phyloP scores from a whole-genome alignment of 2,329 filamentous ascomycete genomes.

The Colletotrichum magnum region DNA sequence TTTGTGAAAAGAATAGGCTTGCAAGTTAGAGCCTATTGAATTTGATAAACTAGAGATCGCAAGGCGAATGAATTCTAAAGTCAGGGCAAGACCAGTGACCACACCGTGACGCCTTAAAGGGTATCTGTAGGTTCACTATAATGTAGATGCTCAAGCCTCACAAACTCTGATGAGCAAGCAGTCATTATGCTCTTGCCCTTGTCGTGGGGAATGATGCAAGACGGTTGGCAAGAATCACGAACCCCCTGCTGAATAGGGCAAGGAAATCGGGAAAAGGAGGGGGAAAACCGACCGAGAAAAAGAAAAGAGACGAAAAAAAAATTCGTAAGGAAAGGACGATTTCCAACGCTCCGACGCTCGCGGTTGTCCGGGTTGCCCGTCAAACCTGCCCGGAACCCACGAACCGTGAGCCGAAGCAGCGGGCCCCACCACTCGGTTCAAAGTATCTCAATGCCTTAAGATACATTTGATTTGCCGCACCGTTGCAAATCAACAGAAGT shows the following conservation, averaged over 20 bases:
- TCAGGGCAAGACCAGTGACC: too few species aligned
- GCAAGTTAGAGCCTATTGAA: not conserved
- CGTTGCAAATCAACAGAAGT: not conserved
- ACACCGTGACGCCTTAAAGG: too few species aligned
- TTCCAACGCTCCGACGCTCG: not conserved
- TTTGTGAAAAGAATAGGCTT: too few species aligned
- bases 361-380: constrained; percentile 1
- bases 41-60: not conserved
- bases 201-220: constrained; percentile 18
- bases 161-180: too few species aligned
- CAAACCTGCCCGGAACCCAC: constrained; percentile 5
- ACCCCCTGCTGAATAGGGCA: constrained; percentile 23
- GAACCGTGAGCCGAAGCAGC: constrained; percentile 34
- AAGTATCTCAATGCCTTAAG: not conserved
- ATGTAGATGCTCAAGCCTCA: too few species aligned
- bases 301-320: constrained; percentile 10
- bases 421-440: constrained; percentile 3
- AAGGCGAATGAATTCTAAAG: not conserved
- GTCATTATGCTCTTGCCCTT: not conserved
- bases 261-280: constrained; percentile 1
- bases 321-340: not conserved
- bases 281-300: not conserved
- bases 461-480: not conserved
- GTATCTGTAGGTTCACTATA: too few species aligned
- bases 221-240: constrained; percentile 19